Evolutionary conservation across 805 yeast species (phyloP).

Genomic region (Candida nitratophila): DNA sequence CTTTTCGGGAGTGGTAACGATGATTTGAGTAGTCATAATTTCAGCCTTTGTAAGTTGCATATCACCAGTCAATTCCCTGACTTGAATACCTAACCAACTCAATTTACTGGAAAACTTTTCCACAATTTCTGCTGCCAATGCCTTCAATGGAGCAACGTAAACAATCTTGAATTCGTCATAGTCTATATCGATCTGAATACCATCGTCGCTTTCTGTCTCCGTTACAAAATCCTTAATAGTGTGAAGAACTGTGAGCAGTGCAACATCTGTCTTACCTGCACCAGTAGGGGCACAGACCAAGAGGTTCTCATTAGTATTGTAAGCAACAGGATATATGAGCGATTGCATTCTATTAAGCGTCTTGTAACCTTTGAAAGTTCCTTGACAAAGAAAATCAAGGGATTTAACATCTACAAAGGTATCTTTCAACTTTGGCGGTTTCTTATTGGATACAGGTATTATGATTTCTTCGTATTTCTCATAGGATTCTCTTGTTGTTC

Average conservation of each 20-base stretch:
- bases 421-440: slow-evolving; percentile 33
- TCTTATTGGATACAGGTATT: slow-evolving; percentile 67
- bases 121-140: slow-evolving; percentile 93
- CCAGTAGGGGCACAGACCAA: slow-evolving; percentile 96
- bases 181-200: slow-evolving; percentile 54
- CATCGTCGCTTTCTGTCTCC: slow-evolving; percentile 40
- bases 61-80: slow-evolving; percentile 88
- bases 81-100: slow-evolving; percentile 79
- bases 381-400: slow-evolving; percentile 71
- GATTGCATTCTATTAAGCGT: slow-evolving; percentile 85
- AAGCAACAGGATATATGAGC: slow-evolving; percentile 85
- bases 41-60: slow-evolving; percentile 85
- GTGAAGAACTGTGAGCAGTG: slow-evolving; percentile 71
- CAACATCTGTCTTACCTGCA: slow-evolving; percentile 96
- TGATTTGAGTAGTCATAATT: slow-evolving; percentile 73
- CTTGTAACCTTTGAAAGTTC: slow-evolving; percentile 75
- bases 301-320: slow-evolving; percentile 91
- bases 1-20: slow-evolving; percentile 93
- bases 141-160: slow-evolving; percentile 90
- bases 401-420: slow-evolving; percentile 51
- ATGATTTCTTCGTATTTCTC: slow-evolving; percentile 64
- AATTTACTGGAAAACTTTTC: slow-evolving; percentile 77
- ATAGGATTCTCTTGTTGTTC: slow-evolving; percentile 60
- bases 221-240: slow-evolving; percentile 67
- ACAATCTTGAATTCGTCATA: slow-evolving; percentile 85